A percentile compares a stretch with the other conserved stretches of the same genome.
These are phyloP conservation scores for Backusella luteola DNA, from an alignment of 192 early-diverging fungal species.

Conservation along the genomic window DNA sequence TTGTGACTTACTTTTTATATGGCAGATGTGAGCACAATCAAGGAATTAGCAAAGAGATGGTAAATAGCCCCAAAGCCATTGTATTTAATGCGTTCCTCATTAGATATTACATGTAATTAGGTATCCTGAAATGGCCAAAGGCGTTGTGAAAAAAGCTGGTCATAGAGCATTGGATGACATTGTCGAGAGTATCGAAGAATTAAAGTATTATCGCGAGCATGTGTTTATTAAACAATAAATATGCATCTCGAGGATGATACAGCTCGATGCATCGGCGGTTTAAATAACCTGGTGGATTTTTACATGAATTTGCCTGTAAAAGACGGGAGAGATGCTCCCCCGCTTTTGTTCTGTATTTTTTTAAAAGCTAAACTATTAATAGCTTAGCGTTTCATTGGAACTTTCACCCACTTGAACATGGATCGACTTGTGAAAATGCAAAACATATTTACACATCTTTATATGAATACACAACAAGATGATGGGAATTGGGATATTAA, in stretches of 20 bases:
- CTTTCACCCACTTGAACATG: background rate
- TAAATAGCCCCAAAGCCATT: constrained; percentile 24
- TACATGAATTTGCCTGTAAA: background rate
- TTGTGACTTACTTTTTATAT: background rate
- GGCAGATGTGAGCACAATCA: constrained; percentile 87
- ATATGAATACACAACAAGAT: background rate
- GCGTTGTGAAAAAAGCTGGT: constrained; percentile 52
- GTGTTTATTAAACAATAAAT: constrained; percentile 52
- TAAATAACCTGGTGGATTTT: background rate
- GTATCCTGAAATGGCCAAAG: constrained; percentile 36
- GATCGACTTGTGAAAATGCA: background rate
- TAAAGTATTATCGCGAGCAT: constrained; percentile 67
- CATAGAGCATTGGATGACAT: constrained; percentile 94
- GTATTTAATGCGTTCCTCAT: background rate
- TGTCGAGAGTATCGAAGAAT: constrained; percentile 85
- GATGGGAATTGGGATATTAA: background rate
- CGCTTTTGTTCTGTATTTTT: background rate
- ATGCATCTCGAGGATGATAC: background rate
- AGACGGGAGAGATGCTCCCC: background rate
- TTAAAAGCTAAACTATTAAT: background rate
- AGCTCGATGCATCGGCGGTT: background rate
- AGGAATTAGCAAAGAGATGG: constrained; percentile 87
- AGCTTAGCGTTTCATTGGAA: background rate
- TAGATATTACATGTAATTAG: background rate
- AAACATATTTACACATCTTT: background rate